Base-by-base conservation (phyloP, 2,329 filamentous ascomycete genomes). In the Colletotrichum orchidophilum region DNA sequence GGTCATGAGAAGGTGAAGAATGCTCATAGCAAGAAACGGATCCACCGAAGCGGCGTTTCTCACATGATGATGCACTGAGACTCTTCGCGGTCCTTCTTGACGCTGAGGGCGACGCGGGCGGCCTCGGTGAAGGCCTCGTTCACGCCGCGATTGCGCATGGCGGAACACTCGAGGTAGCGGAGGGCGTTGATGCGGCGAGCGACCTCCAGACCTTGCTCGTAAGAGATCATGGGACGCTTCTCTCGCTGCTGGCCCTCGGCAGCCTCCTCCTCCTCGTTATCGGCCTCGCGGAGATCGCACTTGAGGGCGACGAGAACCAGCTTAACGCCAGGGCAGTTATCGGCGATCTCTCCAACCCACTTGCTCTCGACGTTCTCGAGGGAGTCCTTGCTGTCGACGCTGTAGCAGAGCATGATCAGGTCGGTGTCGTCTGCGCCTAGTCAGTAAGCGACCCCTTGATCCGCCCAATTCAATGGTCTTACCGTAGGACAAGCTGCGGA, bases 81-180 rank as follows among this genome's bases (percentile, higher is more conserved):
- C 70, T 90, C 88, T 73, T 91, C 89, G 76, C 89, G 87, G 72
- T 89, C 89, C 76, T 90, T 88, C 83, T 88, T 91, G 68, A 92
- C 90, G 75, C 90, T 91, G 66, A 99, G 87, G 15, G 96, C 96
- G 42, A 99, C 96, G 78, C 97, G 93, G 27, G 96, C 96, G 50
- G 96, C 96, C 85, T 99, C 96, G 50, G 96, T 98, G 79, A 99
- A 99, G 53, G 96, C 96, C 83, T 99, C 96, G 83, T 98, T 98
- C 79, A 99, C 97, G 72, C 96, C 96, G 61, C 96, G 91, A 83
- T 99, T 99, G 84, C 95, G 93, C 91, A 98, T 98, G 68, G 96
- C 96, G 46, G 96, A 98, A 86, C 96, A 99, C 87, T 99, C 96
- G 66, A 99, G 90, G 81, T 99, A 99, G 79, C 97, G 91, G 79